Conservation (phyloP, 2,329 filamentous ascomycete species). For the Xylogone sp. region DNA sequence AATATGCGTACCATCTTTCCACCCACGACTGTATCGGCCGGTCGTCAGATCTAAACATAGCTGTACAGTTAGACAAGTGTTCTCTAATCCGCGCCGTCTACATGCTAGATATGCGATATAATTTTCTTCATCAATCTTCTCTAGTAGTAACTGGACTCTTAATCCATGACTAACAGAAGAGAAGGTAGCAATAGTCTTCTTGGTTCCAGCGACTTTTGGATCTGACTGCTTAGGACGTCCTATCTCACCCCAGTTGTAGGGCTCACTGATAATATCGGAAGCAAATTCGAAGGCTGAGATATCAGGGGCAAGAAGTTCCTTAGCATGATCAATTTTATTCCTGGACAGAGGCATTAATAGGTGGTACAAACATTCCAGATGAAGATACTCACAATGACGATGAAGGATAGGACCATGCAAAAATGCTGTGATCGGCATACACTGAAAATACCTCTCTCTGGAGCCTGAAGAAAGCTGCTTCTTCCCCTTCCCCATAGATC, state of each 20-base stretch:
- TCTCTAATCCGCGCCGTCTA: background rate
- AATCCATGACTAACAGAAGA: background rate
- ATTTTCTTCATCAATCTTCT: background rate
- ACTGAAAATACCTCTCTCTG: slow-evolving; percentile 30
- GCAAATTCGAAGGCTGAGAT: background rate
- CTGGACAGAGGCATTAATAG: background rate
- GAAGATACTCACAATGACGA: background rate
- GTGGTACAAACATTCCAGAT: background rate
- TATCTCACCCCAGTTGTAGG: background rate
- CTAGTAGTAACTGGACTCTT: background rate
- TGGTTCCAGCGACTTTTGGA: background rate
- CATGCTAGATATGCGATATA: background rate
- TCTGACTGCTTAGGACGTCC: background rate
- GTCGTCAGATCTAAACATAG: background rate
- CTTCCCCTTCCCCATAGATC: slow-evolving; percentile 30
- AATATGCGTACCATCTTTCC: background rate
- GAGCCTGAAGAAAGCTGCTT: slow-evolving; percentile 27
- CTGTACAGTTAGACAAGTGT: background rate
- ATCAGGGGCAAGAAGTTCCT: background rate
- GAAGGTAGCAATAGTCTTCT: background rate
- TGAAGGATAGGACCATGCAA: slow-evolving; percentile 4
- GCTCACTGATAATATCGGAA: background rate
- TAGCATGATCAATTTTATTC: background rate
- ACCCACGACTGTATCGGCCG: background rate
- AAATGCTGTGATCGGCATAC: slow-evolving; percentile 29